Evolutionary conservation across 1,139 yeast species (phyloP).

Genomic region (Arxiozyma telluris): DNA sequence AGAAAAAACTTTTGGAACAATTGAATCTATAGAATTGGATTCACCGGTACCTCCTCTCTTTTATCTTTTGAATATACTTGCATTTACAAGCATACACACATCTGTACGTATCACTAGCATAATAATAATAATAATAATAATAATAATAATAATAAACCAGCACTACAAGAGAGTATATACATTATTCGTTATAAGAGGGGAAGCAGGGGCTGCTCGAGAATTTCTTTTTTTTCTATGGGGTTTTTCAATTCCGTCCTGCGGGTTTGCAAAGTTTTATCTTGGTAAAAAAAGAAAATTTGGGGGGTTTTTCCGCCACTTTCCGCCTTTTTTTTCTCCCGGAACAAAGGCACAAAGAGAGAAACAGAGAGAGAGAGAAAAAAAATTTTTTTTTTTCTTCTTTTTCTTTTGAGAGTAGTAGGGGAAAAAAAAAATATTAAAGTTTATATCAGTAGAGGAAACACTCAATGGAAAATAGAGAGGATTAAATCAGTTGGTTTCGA

Average conservation of each 20-base stretch:
- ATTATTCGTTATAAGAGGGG: no score
- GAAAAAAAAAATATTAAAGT: background rate
- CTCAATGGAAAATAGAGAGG: background rate
- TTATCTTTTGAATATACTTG: background rate
- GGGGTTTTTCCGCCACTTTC: background rate
- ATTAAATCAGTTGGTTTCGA: background rate
- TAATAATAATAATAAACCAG: no score
- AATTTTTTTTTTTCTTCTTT: no score
- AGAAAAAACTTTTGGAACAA: slow-evolving; percentile 15
- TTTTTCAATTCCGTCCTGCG: background rate
- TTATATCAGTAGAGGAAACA: no score
- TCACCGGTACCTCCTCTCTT: background rate
- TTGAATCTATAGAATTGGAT: slow-evolving; percentile 10
- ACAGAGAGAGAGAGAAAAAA: no score
- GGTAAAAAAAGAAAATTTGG: background rate
- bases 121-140: no score
- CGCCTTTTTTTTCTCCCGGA: background rate
- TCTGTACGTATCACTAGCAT: background rate
- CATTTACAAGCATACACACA: background rate
- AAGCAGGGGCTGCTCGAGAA: background rate
- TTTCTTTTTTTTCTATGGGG: no score
- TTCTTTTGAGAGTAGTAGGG: background rate
- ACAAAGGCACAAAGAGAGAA: background rate
- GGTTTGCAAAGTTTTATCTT: background rate
- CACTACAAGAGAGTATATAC: background rate